These are phyloP conservation scores for Metarhizium robertsii DNA, from an alignment of 2,329 filamentous ascomycete genomes.

Conservation along the genomic window DNA sequence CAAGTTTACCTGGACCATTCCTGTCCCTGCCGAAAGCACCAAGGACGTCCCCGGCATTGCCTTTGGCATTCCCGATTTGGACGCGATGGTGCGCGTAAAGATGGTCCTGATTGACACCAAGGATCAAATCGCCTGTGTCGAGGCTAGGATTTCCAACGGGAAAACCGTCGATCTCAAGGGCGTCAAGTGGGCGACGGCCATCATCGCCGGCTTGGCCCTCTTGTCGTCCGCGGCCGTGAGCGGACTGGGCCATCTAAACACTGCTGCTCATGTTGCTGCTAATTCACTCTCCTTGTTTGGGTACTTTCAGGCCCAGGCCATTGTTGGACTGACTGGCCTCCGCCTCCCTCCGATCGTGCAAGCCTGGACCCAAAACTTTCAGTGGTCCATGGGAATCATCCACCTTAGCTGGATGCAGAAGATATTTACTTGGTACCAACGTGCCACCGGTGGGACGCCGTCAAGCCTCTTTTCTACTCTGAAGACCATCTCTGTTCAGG, in stretches of 20 bases:
- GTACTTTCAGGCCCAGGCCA: conserved; percentile 89
- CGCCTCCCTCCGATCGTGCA: conserved; percentile 76
- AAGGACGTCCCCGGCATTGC: conserved; percentile 67
- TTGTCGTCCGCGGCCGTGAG: conserved; percentile 80
- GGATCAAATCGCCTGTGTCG: conserved; percentile 68
- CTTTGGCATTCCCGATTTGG: conserved; percentile 82
- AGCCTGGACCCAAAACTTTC: conserved; percentile 92
- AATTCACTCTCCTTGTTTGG: conserved; percentile 85
- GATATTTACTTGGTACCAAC: conserved; percentile 91
- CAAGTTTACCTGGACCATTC: conserved; percentile 59
- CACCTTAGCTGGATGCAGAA: conserved; percentile 71
- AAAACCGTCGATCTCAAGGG: conserved; percentile 82
- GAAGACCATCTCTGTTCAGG: conserved; percentile 66
- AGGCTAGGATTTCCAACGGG: conserved; percentile 79
- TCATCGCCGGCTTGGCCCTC: conserved; percentile 76
- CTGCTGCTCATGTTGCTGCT: conserved; percentile 83
- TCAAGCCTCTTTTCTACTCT: conserved; percentile 70
- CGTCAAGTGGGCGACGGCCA: conserved; percentile 80
- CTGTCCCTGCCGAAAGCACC: conserved; percentile 45
- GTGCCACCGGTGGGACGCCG: conserved; percentile 77
- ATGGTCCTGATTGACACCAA: conserved; percentile 59
- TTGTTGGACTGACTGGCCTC: conserved; percentile 76
- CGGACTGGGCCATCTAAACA: conserved; percentile 86
- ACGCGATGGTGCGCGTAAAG: conserved; percentile 71
- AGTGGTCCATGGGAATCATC: conserved; percentile 96